A percentile compares a stretch with the other conserved stretches of the same genome.
phyloP scores from a whole-genome alignment of 176 grass and related monocot species.

The Pontederia crassipes region DNA sequence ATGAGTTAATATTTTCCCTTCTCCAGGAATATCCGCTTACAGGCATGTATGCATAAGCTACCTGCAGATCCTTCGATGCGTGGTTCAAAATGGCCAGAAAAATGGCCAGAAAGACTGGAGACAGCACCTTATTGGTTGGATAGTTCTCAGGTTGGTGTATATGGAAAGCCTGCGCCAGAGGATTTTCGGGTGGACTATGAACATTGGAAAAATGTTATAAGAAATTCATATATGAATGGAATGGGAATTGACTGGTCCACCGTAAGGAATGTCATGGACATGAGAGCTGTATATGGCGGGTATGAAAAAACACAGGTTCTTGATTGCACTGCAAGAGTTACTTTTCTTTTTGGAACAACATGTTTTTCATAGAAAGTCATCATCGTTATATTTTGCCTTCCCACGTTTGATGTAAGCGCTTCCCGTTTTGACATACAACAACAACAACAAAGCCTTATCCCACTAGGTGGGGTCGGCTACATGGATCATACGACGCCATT shows the following conservation, averaged over 20 bases:
- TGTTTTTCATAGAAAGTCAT: background rate
- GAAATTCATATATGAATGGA: conserved; percentile 61
- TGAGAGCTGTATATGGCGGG: conserved; percentile 89
- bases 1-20: background rate
- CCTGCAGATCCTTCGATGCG: conserved; percentile 27
- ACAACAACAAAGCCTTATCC: no score
- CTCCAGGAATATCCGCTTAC: conserved; percentile 69
- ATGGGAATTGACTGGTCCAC: conserved; percentile 78
- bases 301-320: conserved; percentile 13
- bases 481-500: no score
- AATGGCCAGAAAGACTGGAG: conserved; percentile 51
- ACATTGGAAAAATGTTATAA: conserved; percentile 67
- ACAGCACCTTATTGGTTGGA: conserved; percentile 66
- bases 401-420: no score
- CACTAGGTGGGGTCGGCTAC: no score
- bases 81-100: conserved; percentile 55
- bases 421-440: no score
- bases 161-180: conserved; percentile 71
- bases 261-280: conserved; percentile 92
- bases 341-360: background rate
- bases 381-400: no score
- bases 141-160: conserved; percentile 66
- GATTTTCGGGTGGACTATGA: conserved; percentile 61
- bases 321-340: background rate
- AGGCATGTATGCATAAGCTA: conserved; percentile 78